Conservation (phyloP, 2,329 filamentous ascomycete species). For the Fulvia fulva region DNA sequence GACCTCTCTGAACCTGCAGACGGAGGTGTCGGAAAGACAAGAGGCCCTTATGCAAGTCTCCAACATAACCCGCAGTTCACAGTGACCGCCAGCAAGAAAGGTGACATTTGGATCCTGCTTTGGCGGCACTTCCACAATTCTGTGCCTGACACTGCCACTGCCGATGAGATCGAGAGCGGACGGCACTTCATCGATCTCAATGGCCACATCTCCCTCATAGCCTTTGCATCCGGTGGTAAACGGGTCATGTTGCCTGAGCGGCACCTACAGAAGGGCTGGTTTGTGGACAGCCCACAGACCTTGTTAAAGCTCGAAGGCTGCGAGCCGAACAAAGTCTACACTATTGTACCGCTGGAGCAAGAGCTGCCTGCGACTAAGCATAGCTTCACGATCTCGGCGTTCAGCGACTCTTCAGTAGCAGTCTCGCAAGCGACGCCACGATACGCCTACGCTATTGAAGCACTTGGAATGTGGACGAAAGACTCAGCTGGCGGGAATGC, state of each 20-base stretch:
- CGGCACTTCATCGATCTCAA: conserved; percentile 38
- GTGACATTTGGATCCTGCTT: conserved; percentile 76
- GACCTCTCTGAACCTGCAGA: conserved; percentile 44
- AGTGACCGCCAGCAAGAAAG: conserved; percentile 51
- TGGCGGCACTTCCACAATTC: conserved; percentile 68
- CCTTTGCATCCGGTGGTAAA: conserved; percentile 68
- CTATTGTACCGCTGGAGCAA: conserved; percentile 72
- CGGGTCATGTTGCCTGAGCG: conserved; percentile 71
- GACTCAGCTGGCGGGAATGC: conserved; percentile 82
- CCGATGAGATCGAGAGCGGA: conserved; percentile 42
- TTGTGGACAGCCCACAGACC: conserved; percentile 89
- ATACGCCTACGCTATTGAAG: conserved; percentile 57
- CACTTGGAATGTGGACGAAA: conserved; percentile 65
- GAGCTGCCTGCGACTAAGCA: conserved; percentile 69
- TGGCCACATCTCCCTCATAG: conserved; percentile 83
- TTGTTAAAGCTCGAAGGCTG: conserved; percentile 70
- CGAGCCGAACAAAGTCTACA: conserved; percentile 50
- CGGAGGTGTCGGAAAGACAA: conserved; percentile 23
- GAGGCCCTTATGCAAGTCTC: conserved; percentile 69
- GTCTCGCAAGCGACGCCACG: conserved; percentile 60
- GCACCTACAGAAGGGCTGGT: conserved; percentile 71
- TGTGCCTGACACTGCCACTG: conserved; percentile 23
- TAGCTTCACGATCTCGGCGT: conserved; percentile 81
- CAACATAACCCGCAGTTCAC: conserved; percentile 61
- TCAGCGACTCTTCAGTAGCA: conserved; percentile 62